Percentiles rank a stretch among this genome's conserved stretches.
These are phyloP conservation scores for Tephrocybe sp. DNA, from an alignment of 768 basidiomycete species.

Conservation along the genomic window DNA sequence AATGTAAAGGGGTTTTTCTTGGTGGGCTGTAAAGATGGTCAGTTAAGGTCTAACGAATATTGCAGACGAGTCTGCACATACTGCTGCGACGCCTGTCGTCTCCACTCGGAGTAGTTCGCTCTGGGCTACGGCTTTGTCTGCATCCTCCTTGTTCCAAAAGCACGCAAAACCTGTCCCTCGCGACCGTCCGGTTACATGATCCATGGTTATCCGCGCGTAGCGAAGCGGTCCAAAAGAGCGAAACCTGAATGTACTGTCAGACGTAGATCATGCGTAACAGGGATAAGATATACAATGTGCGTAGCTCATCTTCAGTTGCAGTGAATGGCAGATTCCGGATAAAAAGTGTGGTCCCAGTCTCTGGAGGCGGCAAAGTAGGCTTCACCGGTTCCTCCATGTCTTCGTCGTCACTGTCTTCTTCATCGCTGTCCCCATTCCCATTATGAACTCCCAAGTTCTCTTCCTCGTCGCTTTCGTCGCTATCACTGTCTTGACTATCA, in stretches of 20 bases:
- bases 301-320: constrained; percentile 91
- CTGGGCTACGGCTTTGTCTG: constrained; percentile 81
- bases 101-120: constrained; percentile 71
- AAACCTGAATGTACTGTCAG: constrained; percentile 54
- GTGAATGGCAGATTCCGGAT: constrained; percentile 91
- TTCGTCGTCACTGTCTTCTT: constrained; percentile 32
- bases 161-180: constrained; percentile 96
- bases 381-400: constrained; percentile 49
- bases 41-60: not conserved
- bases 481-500: constrained; percentile 30
- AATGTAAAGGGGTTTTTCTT: constrained; percentile 86
- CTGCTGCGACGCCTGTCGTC: constrained; percentile 47
- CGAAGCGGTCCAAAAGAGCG: constrained; percentile 89
- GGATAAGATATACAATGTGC: constrained; percentile 61
- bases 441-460: constrained; percentile 46
- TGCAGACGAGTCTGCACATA: constrained; percentile 20
- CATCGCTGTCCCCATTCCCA: constrained; percentile 41
- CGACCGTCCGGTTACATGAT: constrained; percentile 79
- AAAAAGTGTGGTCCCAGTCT: constrained; percentile 90
- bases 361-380: constrained; percentile 77
- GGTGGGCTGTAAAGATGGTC: constrained; percentile 31
- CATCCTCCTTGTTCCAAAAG: constrained; percentile 93
- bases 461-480: constrained; percentile 43
- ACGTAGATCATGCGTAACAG: not conserved
- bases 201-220: constrained; percentile 90